phyloP scores from a whole-genome alignment of 73 alveolate genomes.

The Paramecium octaurelia region DNA sequence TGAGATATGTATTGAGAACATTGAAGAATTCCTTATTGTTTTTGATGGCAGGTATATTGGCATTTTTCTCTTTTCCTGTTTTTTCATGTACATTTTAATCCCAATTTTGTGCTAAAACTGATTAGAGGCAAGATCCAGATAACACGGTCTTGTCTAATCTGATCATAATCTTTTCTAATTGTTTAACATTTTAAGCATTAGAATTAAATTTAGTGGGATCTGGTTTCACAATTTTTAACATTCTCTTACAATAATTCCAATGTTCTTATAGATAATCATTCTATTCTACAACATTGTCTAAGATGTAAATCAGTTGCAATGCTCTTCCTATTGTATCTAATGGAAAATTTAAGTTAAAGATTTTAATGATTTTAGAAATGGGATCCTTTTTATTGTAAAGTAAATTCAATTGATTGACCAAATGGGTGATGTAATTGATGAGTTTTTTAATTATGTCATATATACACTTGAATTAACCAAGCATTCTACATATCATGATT shows the following conservation, averaged over 20 bases:
- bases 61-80: constrained; percentile 34
- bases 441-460: constrained; percentile 76
- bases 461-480: constrained; percentile 68
- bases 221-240: constrained; percentile 73
- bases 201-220: constrained; percentile 74
- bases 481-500: constrained; percentile 73
- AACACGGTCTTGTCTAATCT: constrained; percentile 62
- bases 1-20: constrained; percentile 69
- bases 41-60: constrained; percentile 54
- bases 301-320: constrained; percentile 66
- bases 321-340: constrained; percentile 80
- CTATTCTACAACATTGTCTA: constrained; percentile 82
- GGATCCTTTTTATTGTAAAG: constrained; percentile 75
- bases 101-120: constrained; percentile 48
- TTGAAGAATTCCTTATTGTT: constrained; percentile 76
- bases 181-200: constrained; percentile 68
- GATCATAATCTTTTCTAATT: constrained; percentile 66
- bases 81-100: constrained; percentile 35
- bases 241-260: constrained; percentile 82
- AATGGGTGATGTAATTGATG: constrained; percentile 72
- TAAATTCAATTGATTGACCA: constrained; percentile 75
- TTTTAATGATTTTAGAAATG: constrained; percentile 71
- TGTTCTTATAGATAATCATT: constrained; percentile 75
- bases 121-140: constrained; percentile 62
- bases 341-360: constrained; percentile 63